A percentile compares a stretch with the other conserved stretches of the same genome.
These are phyloP conservation scores for Komagataella populi DNA, from an alignment of 805 yeast species.

Conservation along the genomic window DNA sequence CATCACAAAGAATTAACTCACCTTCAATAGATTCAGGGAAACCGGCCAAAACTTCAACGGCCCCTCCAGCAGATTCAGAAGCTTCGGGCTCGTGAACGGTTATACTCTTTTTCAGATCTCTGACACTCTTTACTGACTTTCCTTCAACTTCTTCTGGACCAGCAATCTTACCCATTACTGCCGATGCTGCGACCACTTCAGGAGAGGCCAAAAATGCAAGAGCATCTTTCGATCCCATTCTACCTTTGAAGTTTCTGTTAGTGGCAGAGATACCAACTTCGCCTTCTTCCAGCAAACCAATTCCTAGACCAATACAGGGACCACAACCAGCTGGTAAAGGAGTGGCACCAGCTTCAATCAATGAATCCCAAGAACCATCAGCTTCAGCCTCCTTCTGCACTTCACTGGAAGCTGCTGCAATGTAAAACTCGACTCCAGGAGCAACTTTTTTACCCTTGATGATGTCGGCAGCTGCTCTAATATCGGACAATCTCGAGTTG, in stretches of 20 bases:
- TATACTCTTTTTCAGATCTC: constrained; percentile 32
- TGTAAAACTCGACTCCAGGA: constrained; percentile 84
- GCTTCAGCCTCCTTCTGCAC: constrained; percentile 90
- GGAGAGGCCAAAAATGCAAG: constrained; percentile 94
- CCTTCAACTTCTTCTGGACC: constrained; percentile 81
- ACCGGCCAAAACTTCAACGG: constrained; percentile 73
- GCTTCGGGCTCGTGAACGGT: constrained; percentile 18
- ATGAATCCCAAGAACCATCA: constrained; percentile 82
- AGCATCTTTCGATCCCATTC: constrained; percentile 98
- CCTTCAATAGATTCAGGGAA: constrained; percentile 87
- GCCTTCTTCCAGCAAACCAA: constrained; percentile 87
- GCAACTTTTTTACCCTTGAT: constrained; percentile 76
- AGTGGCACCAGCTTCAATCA: constrained; percentile 85
- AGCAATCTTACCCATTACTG: constrained; percentile 88
- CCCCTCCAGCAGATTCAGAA: constrained; percentile 19
- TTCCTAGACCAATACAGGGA: constrained; percentile 96
- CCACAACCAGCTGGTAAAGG: constrained; percentile 99
- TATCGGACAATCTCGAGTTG: constrained; percentile 84
- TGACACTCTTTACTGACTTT: constrained; percentile 28
- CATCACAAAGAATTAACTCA: constrained; percentile 89
- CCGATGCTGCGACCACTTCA: constrained; percentile 96
- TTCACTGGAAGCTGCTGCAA: constrained; percentile 92
- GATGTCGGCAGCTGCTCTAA: constrained; percentile 87
- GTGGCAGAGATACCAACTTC: constrained; percentile 98
- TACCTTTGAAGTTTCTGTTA: constrained; percentile 95